Percentiles rank a stretch among this genome's conserved stretches.
These are phyloP conservation scores for Leptographium radiaticola DNA, from an alignment of 2,329 filamentous ascomycete genomes.

Conservation along the genomic window DNA sequence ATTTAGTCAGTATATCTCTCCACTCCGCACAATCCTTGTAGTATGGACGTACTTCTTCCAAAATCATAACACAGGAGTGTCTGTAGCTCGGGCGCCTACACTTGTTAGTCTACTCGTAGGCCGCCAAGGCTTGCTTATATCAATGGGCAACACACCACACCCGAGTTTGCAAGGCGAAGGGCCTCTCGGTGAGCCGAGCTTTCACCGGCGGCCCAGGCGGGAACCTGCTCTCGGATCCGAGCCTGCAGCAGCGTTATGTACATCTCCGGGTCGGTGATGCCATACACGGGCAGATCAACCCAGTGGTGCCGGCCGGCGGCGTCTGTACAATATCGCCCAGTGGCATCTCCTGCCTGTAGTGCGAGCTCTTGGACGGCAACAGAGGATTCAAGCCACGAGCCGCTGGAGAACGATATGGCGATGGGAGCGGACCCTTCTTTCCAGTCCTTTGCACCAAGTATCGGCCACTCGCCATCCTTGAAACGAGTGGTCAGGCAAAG, in stretches of 20 bases:
- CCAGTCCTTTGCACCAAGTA: constrained; percentile 6
- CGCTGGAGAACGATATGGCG: constrained; percentile 6
- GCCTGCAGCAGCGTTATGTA: not conserved
- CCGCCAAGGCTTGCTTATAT: no score
- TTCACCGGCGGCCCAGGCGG: constrained; percentile 2
- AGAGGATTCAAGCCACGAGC: not conserved
- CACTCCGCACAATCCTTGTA: no score
- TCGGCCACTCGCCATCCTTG: constrained; percentile 1
- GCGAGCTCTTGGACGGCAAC: constrained; percentile 5
- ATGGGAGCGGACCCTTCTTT: not conserved
- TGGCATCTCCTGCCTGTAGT: constrained; percentile 7
- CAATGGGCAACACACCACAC: constrained; percentile 1
- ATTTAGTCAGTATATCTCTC: no score
- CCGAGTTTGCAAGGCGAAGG: constrained; percentile 3
- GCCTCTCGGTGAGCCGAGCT: constrained; percentile 9
- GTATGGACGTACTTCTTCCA: constrained; percentile 6
- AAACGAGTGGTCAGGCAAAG: constrained; percentile 10
- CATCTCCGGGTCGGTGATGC: not conserved
- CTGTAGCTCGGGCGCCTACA: constrained; percentile 8
- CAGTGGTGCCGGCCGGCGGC: constrained; percentile 4
- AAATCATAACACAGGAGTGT: constrained; percentile 10
- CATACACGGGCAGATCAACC: constrained; percentile 9
- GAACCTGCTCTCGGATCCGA: not conserved
- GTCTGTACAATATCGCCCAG: constrained; percentile 9
- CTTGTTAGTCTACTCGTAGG: not conserved